Evolutionary conservation across 2,329 filamentous ascomycete species (phyloP).

Genomic region (Ceratocystis cubensis): DNA sequence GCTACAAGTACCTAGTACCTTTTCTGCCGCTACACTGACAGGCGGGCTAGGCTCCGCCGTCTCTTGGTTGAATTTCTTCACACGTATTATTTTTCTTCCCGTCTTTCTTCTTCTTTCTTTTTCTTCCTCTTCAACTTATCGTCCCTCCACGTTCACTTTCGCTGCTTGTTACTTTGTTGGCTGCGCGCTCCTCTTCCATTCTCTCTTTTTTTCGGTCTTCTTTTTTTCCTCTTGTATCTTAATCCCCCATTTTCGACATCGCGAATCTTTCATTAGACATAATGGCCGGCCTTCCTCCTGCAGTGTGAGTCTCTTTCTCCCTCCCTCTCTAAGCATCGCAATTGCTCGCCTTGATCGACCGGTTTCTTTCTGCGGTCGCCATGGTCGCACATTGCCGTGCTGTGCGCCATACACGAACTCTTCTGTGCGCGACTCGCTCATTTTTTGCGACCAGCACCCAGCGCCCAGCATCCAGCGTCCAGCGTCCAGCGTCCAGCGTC

Average conservation of each 20-base stretch:
- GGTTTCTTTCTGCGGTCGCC: not conserved
- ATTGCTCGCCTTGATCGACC: not conserved
- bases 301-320: conserved; percentile 21
- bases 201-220: not conserved
- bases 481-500: not conserved
- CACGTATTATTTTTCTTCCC: not conserved
- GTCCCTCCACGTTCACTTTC: not conserved
- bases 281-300: conserved; percentile 23
- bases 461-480: not conserved
- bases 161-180: conserved; percentile 3
- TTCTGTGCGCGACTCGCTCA: not conserved
- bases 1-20: too few species aligned
- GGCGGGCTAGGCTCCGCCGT: too few species aligned
- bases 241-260: not conserved
- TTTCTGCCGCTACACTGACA: too few species aligned
- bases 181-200: not conserved
- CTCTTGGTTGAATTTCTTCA: not conserved
- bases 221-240: not conserved
- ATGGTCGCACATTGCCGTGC: not conserved
- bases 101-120: not conserved
- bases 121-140: not conserved
- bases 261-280: conserved; percentile 10
- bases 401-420: not conserved
- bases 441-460: not conserved
- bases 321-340: not conserved